A percentile compares a stretch with the other conserved stretches of the same genome.
These are phyloP conservation scores for Eimeria praecox DNA, from an alignment of 169 alveolate genomes.

Conservation along the genomic window DNA sequence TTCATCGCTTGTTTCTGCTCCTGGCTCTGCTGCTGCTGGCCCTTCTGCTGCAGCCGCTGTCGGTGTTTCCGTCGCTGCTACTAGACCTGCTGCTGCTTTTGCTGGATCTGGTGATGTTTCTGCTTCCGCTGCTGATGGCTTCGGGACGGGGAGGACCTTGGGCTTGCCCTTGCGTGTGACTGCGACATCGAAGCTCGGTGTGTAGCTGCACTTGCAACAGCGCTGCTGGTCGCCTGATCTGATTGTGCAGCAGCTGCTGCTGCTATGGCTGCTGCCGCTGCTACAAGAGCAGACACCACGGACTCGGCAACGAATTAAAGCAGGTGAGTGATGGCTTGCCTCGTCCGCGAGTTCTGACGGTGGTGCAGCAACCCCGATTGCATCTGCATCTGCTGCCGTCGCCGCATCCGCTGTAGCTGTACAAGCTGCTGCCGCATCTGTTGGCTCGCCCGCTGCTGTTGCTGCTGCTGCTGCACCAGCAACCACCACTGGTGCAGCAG, in stretches of 20 bases:
- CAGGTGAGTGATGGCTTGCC: not conserved
- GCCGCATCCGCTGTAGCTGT: not conserved
- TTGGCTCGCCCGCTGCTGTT: not conserved
- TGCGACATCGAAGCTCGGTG: constrained; percentile 50
- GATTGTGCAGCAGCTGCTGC: not conserved
- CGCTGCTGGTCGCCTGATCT: not conserved
- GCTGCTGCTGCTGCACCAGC: constrained; percentile 2
- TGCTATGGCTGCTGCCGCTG: constrained; percentile 10
- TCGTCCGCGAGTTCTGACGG: not conserved
- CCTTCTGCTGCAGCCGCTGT: not conserved
- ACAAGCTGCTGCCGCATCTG: not conserved
- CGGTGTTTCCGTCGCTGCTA: not conserved
- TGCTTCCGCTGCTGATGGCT: not conserved
- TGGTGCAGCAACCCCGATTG: not conserved
- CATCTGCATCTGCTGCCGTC: constrained; percentile 43
- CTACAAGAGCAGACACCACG: constrained; percentile 43
- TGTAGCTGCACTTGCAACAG: constrained; percentile 31
- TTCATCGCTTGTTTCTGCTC: not conserved
- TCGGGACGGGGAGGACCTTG: not conserved
- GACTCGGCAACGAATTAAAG: constrained; percentile 30
- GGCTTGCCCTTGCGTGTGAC: constrained; percentile 58
- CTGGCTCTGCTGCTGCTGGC: constrained; percentile 24
- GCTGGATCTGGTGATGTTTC: constrained; percentile 9
- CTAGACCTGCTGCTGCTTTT: not conserved
- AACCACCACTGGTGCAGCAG: not conserved